Conservation (phyloP, 805 yeast genomes). For the Candida boleticola region DNA sequence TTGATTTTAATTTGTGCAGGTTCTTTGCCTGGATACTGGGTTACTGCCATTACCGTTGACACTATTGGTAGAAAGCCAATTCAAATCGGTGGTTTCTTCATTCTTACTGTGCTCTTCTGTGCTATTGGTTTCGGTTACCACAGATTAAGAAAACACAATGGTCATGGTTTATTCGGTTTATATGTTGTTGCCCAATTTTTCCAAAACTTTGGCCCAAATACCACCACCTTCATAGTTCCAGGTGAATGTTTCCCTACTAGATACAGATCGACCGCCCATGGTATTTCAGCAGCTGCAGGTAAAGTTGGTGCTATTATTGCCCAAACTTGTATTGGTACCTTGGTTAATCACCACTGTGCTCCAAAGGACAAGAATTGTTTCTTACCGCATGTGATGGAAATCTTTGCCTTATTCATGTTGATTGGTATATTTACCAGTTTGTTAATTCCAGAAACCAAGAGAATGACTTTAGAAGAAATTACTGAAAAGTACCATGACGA, state of each 20-base stretch:
- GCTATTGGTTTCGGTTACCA: conserved; percentile 81
- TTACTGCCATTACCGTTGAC: conserved; percentile 76
- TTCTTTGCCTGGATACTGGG: conserved; percentile 93
- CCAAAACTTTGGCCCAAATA: conserved; percentile 91
- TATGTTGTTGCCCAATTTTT: conserved; percentile 83
- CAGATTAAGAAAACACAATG: conserved; percentile 45
- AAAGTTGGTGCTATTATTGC: conserved; percentile 93
- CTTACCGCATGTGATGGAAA: conserved; percentile 91
- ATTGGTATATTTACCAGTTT: conserved; percentile 65
- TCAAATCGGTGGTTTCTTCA: conserved; percentile 71
- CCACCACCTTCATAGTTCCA: conserved; percentile 86
- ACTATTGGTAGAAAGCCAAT: conserved; percentile 80
- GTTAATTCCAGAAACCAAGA: conserved; percentile 85
- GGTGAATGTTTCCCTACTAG: conserved; percentile 94
- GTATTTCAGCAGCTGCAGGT: conserved; percentile 91
- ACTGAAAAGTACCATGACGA: conserved; percentile 83
- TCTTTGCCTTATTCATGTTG: conserved; percentile 89
- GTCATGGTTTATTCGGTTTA: conserved; percentile 68
- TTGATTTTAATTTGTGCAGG: conserved; percentile 93
- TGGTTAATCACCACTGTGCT: conserved; percentile 76
- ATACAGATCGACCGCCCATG: conserved; percentile 94
- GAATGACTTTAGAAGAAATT: conserved; percentile 85
- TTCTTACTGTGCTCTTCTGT: conserved; percentile 73
- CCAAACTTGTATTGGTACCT: conserved; percentile 82
- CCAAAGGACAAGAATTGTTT: conserved; percentile 62